Conservation (phyloP, 177 flowering plant genomes). For the Vitis hybrid region DNA sequence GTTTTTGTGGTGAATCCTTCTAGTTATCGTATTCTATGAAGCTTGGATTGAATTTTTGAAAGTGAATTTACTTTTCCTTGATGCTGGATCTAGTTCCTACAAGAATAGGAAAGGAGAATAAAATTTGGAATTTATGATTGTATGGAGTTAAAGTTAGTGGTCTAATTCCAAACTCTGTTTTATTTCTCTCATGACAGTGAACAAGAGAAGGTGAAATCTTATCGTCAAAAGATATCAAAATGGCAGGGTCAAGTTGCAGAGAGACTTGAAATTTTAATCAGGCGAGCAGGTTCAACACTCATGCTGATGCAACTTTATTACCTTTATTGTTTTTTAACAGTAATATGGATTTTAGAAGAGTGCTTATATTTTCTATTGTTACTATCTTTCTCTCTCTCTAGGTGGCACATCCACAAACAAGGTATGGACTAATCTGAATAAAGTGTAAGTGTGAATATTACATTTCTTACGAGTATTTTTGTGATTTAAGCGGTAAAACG, state of each 20-base stretch:
- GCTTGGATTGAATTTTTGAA: too few relatives aligned
- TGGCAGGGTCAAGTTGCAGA: constrained; percentile 91
- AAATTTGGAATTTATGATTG: background rate
- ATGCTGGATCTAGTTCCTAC: background rate
- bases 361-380: constrained; percentile 8
- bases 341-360: background rate
- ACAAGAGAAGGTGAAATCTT: constrained; percentile 77
- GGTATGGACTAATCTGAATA: constrained; percentile 41
- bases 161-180: background rate
- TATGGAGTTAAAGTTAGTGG: background rate
- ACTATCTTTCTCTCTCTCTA: constrained; percentile 15
- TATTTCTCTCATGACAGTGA: constrained; percentile 50
- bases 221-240: constrained; percentile 76
- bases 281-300: constrained; percentile 57
- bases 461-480: constrained; percentile 1
- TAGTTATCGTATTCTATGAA: too few relatives aligned
- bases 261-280: constrained; percentile 58
- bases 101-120: background rate
- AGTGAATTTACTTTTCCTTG: background rate
- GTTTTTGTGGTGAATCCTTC: too few relatives aligned
- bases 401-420: constrained; percentile 50
- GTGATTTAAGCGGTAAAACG: background rate
- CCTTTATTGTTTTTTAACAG: constrained; percentile 3
- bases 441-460: constrained; percentile 1
- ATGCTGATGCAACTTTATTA: constrained; percentile 6